Conservation (phyloP, 2,329 filamentous ascomycete species). For the Colletotrichum higginsianum region DNA sequence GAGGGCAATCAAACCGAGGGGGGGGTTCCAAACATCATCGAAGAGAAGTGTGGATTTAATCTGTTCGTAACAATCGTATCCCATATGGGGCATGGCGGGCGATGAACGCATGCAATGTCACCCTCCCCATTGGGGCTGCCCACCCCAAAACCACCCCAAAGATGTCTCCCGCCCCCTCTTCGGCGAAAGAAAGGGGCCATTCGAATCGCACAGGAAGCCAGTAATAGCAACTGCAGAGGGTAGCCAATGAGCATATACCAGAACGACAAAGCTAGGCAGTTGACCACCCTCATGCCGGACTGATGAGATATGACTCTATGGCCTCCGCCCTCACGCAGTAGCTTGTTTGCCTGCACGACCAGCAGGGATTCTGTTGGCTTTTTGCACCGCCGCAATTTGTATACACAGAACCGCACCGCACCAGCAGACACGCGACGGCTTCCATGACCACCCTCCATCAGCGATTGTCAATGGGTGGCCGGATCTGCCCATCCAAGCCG, state of each 20-base stretch:
- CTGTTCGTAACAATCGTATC: conserved; percentile 28
- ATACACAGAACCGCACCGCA: conserved; percentile 27
- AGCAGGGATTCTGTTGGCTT: conserved; percentile 25
- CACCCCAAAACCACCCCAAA: conserved; percentile 14
- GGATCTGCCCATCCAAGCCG: conserved; percentile 20
- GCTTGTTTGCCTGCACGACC: conserved; percentile 40
- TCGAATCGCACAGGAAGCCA: conserved; percentile 23
- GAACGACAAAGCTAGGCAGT: conserved; percentile 28
- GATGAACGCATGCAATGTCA: conserved; percentile 39
- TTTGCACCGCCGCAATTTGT: conserved; percentile 41
- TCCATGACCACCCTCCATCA: conserved; percentile 14
- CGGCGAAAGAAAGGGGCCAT: neutral
- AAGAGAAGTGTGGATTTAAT: conserved; percentile 20
- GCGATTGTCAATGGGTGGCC: conserved; percentile 19
- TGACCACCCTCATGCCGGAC: conserved; percentile 22
- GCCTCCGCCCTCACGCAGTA: conserved; percentile 35
- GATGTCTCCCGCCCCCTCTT: conserved; percentile 26
- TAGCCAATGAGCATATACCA: conserved; percentile 28
- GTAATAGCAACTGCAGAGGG: conserved; percentile 34
- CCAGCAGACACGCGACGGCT: conserved; percentile 12
- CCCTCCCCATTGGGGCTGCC: conserved; percentile 22
- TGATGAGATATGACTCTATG: conserved; percentile 32
- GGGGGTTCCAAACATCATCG: conserved; percentile 24
- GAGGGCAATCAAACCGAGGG: conserved; percentile 1
- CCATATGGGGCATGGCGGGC: conserved; percentile 27